Percentiles rank a stretch among this genome's conserved stretches.
phyloP scores from a whole-genome alignment of 2,329 filamentous ascomycete genomes.

The Fusarium guadeloupense region DNA sequence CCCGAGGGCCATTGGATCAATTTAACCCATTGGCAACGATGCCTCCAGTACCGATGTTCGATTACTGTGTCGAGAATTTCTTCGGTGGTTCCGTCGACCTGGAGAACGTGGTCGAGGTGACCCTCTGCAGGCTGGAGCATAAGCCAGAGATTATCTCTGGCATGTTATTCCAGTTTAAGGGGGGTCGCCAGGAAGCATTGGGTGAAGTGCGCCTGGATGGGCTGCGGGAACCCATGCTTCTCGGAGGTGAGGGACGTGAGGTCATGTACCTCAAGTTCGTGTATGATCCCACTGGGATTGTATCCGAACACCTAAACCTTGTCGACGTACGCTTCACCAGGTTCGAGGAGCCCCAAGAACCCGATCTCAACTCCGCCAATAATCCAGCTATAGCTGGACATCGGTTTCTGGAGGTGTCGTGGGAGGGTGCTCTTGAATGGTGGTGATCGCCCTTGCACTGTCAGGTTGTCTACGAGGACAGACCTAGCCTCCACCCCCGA shows the following conservation, averaged over 20 bases:
- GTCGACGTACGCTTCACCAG: neutral
- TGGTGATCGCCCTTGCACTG: neutral
- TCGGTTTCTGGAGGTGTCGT: neutral
- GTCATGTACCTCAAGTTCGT: neutral
- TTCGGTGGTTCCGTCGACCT: neutral
- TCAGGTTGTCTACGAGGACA: neutral
- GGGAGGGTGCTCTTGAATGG: neutral
- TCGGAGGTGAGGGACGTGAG: neutral
- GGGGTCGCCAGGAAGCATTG: neutral
- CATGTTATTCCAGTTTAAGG: neutral
- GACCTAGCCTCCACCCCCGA: neutral
- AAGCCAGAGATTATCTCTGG: neutral
- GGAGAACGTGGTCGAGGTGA: neutral
- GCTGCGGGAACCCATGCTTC: neutral
- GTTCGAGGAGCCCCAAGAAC: neutral
- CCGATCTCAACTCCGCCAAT: neutral
- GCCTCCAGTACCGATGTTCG: neutral
- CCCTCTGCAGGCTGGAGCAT: neutral
- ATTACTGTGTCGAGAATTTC: neutral
- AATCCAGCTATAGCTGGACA: neutral
- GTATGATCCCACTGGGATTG: neutral
- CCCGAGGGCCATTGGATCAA: neutral
- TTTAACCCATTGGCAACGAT: neutral
- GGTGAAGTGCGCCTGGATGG: neutral
- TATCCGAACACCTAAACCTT: neutral